Percentiles rank a stretch among this genome's conserved stretches.
phyloP scores from a whole-genome alignment of 495 filamentous ascomycete species.

The Hypoxylon fuscum region DNA sequence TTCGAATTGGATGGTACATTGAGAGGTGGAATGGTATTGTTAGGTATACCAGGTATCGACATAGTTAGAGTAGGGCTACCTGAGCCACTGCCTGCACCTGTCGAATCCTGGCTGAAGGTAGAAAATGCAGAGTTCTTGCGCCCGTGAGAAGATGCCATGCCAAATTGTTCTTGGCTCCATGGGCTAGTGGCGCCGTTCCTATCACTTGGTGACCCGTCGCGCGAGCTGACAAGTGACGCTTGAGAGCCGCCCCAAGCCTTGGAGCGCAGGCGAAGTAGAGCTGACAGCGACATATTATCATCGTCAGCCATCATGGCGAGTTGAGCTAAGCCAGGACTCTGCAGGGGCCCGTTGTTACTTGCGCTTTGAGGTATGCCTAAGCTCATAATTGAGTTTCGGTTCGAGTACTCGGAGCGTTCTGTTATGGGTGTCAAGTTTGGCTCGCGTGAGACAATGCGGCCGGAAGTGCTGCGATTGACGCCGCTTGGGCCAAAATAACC shows the following conservation, averaged over 20 bases:
- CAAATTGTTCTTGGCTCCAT: constrained; percentile 37
- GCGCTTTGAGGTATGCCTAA: constrained; percentile 65
- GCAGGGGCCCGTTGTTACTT: constrained; percentile 51
- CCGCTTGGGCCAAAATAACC: constrained; percentile 89
- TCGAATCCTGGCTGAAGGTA: constrained; percentile 48
- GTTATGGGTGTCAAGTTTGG: constrained; percentile 96
- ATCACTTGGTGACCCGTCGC: constrained; percentile 66
- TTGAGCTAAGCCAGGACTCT: constrained; percentile 73
- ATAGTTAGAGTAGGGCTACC: constrained; percentile 53
- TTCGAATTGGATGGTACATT: constrained; percentile 33
- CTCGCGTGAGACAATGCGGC: constrained; percentile 76
- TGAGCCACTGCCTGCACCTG: constrained; percentile 47
- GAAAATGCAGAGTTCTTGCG: constrained; percentile 55
- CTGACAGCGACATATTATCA: constrained; percentile 72
- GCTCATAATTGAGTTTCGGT: constrained; percentile 87
- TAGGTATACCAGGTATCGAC: constrained; percentile 39
- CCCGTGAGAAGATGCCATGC: constrained; percentile 35
- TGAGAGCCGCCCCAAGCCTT: constrained; percentile 85
- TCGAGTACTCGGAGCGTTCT: constrained; percentile 94
- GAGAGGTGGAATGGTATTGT: constrained; percentile 33
- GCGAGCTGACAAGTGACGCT: constrained; percentile 70
- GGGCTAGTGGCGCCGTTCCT: constrained; percentile 48
- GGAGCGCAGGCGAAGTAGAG: constrained; percentile 75
- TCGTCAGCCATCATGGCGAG: constrained; percentile 74
- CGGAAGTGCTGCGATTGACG: constrained; percentile 71